A percentile compares a stretch with the other conserved stretches of the same genome.
These are phyloP conservation scores for Stemphylium vesicarium DNA, from an alignment of 2,329 filamentous ascomycete species.

Conservation along the genomic window DNA sequence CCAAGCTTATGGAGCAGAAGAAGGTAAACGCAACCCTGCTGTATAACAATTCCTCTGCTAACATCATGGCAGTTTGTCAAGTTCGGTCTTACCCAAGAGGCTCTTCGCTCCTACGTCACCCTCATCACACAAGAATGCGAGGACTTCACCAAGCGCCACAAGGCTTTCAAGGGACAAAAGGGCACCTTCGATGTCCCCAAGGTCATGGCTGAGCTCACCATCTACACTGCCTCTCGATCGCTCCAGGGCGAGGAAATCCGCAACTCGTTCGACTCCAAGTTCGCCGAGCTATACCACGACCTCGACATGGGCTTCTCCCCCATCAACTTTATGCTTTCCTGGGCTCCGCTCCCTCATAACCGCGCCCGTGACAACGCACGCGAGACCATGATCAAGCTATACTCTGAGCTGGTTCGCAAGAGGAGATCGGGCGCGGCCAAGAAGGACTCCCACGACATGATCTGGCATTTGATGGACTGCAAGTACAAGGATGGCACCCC, in stretches of 20 bases:
- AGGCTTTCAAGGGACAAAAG: slow-evolving; percentile 70
- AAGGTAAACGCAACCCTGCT: slow-evolving; percentile 63
- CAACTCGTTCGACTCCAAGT: slow-evolving; percentile 77
- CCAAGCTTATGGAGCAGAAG: slow-evolving; percentile 96
- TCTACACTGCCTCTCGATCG: slow-evolving; percentile 85
- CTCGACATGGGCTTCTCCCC: slow-evolving; percentile 89
- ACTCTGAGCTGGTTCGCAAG: slow-evolving; percentile 80
- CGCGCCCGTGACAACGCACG: slow-evolving; percentile 80
- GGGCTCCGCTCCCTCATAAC: slow-evolving; percentile 89
- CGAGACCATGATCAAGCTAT: slow-evolving; percentile 79
- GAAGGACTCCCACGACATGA: slow-evolving; percentile 72
- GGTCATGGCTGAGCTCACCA: slow-evolving; percentile 83
- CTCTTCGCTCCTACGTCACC: slow-evolving; percentile 77
- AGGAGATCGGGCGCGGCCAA: slow-evolving; percentile 64
- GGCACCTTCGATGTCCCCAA: slow-evolving; percentile 76
- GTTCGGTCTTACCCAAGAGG: slow-evolving; percentile 75
- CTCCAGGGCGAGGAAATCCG: slow-evolving; percentile 86
- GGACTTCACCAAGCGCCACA: slow-evolving; percentile 72
- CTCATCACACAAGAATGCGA: slow-evolving; percentile 78
- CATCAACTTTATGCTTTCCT: slow-evolving; percentile 89
- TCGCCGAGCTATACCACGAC: slow-evolving; percentile 84
- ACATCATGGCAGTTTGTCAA: slow-evolving; percentile 71
- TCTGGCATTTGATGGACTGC: slow-evolving; percentile 87
- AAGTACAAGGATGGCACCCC: slow-evolving; percentile 81
- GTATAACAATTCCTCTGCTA: neutral